These are phyloP conservation scores for Cardamine occulta DNA, from an alignment of 345 rosid species.

Conservation along the genomic window DNA sequence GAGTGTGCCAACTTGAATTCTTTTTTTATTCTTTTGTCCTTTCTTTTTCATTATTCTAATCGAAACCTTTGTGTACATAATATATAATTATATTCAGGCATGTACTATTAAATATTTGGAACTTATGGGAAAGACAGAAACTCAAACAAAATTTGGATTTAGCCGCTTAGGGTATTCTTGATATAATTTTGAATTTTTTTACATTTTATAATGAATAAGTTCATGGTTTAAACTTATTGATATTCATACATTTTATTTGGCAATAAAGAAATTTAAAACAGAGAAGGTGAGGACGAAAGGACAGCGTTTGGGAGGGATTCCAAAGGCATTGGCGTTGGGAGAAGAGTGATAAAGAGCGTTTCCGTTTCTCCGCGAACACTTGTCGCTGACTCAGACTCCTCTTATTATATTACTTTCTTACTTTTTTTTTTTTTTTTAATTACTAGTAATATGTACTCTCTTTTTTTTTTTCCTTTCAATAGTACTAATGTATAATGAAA, in stretches of 20 bases:
- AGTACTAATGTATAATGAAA: slow-evolving; percentile 4
- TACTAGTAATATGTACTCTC: background rate
- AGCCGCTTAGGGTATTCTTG: slow-evolving; percentile 19
- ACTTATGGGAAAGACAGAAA: slow-evolving; percentile 9
- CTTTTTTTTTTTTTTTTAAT: too few relatives aligned
- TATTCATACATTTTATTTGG: background rate
- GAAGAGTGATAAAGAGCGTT: slow-evolving; percentile 55
- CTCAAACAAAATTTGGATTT: slow-evolving; percentile 9
- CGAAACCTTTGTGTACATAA: background rate
- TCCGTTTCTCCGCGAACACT: slow-evolving; percentile 96
- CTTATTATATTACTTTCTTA: slow-evolving; percentile 17
- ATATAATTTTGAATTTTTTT: background rate
- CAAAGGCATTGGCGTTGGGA: slow-evolving; percentile 62
- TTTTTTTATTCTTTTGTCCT: slow-evolving; percentile 42
- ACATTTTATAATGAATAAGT: background rate
- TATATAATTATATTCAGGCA: background rate
- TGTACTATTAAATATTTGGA: background rate
- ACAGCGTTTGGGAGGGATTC: slow-evolving; percentile 54
- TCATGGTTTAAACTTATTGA: background rate
- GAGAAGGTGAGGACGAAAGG: slow-evolving; percentile 6
- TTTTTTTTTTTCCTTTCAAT: background rate
- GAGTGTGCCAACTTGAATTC: slow-evolving; percentile 45
- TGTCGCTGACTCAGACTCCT: slow-evolving; percentile 51
- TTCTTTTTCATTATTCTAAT: slow-evolving; percentile 15
- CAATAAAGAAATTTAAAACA: background rate